phyloP scores from a whole-genome alignment of 495 filamentous ascomycete species.

The Penicillium angulare region DNA sequence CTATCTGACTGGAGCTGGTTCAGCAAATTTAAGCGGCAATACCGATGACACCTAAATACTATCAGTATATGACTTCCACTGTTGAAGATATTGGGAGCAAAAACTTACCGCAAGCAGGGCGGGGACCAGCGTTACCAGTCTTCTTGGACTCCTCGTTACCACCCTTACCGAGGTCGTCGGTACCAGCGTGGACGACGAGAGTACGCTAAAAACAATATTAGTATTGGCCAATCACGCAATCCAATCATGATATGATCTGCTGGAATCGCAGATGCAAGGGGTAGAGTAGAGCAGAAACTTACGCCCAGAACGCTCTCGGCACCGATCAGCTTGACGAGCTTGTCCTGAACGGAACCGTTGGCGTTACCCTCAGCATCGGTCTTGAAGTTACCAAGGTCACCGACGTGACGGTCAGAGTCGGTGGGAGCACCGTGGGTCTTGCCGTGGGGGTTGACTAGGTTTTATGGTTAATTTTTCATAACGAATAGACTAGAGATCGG shows the following conservation, averaged over 20 bases:
- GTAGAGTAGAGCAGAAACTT: constrained; percentile 37
- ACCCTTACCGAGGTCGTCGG: constrained; percentile 92
- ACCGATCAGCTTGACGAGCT: constrained; percentile 88
- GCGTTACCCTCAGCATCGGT: constrained; percentile 89
- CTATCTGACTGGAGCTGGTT: constrained; percentile 5
- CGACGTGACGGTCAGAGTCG: constrained; percentile 86
- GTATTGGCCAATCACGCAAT: background rate
- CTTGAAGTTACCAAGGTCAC: constrained; percentile 95
- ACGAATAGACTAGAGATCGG: background rate
- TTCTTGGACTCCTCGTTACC: constrained; percentile 90
- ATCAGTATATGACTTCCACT: background rate
- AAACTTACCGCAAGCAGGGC: constrained; percentile 84
- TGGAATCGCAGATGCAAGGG: no score
- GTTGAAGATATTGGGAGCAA: background rate
- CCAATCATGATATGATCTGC: no score
- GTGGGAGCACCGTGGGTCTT: constrained; percentile 87
- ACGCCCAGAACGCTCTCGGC: constrained; percentile 93
- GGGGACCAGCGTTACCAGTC: constrained; percentile 90
- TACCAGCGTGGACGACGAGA: constrained; percentile 89
- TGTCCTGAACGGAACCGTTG: constrained; percentile 72
- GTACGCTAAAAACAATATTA: constrained; percentile 62
- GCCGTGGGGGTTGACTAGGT: constrained; percentile 84
- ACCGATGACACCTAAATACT: constrained; percentile 71
- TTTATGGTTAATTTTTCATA: constrained; percentile 1
- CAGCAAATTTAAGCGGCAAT: constrained; percentile 58